Conservation (phyloP, 2,329 filamentous ascomycete genomes). For the Sclerotinia nivalis region DNA sequence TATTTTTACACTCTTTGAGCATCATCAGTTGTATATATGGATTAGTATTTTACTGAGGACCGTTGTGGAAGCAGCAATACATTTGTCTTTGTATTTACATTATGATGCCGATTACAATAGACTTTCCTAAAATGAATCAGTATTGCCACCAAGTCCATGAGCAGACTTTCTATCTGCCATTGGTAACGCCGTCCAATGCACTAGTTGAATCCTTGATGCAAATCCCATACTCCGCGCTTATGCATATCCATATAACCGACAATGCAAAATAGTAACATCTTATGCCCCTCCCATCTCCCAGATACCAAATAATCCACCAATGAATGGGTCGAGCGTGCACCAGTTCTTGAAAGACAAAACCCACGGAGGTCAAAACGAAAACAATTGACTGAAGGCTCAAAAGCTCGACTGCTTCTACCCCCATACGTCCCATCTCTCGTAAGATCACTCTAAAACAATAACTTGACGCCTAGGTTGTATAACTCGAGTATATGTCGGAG, state of each 20-base stretch:
- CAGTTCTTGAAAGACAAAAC: background rate
- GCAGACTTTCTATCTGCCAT: background rate
- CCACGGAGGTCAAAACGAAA: background rate
- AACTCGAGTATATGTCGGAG: constrained; percentile 25
- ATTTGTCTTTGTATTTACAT: background rate
- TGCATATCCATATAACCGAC: constrained; percentile 7
- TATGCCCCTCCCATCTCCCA: background rate
- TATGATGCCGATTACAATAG: background rate
- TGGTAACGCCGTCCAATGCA: constrained; percentile 20
- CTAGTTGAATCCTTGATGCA: background rate
- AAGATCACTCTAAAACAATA: constrained; percentile 28
- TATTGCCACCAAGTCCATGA: background rate
- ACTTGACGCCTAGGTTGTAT: constrained; percentile 30
- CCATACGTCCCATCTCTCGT: background rate
- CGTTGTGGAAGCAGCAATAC: background rate
- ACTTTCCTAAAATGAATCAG: background rate
- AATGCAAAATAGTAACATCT: constrained; percentile 5
- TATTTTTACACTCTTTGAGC: constrained; percentile 12
- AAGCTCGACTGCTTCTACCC: no score
- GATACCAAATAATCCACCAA: background rate
- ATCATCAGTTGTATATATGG: constrained; percentile 7
- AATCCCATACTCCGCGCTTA: constrained; percentile 24
- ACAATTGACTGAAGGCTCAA: background rate
- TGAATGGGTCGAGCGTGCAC: background rate
- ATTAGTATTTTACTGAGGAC: background rate